Evolutionary conservation across 1,139 yeast species (phyloP).

Genomic region (Suhomyces coccinellae): DNA sequence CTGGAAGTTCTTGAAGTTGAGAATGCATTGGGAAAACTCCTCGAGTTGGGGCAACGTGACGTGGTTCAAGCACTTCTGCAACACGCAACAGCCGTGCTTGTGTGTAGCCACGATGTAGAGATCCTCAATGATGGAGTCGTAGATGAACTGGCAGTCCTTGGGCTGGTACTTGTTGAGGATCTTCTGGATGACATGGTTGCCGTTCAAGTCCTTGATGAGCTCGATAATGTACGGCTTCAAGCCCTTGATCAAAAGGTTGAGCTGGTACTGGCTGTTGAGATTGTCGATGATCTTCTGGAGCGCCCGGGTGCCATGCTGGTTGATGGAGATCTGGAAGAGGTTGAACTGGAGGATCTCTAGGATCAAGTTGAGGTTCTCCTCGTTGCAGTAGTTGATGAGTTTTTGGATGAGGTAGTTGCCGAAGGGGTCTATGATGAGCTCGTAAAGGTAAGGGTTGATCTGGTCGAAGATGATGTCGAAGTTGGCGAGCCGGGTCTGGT

Average conservation of each 20-base stretch:
- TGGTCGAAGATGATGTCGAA: conserved; percentile 45
- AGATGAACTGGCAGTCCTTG: conserved; percentile 44
- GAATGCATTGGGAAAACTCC: conserved; percentile 38
- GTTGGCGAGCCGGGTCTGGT: conserved; percentile 34
- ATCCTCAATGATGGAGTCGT: conserved; percentile 40
- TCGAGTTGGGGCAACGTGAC: conserved; percentile 40
- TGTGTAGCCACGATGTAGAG: conserved; percentile 47
- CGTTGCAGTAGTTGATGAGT: conserved; percentile 36
- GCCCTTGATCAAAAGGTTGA: conserved; percentile 49
- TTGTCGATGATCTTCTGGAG: conserved; percentile 47
- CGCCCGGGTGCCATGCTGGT: conserved; percentile 49
- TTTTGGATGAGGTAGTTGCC: conserved; percentile 31
- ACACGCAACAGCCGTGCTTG: conserved; percentile 52
- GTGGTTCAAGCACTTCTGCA: conserved; percentile 49
- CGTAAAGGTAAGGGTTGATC: conserved; percentile 41
- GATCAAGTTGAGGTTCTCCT: conserved; percentile 38
- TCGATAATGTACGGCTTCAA: conserved; percentile 52
- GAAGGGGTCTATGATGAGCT: conserved; percentile 44
- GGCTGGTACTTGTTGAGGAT: conserved; percentile 43
- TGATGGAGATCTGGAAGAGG: conserved; percentile 47
- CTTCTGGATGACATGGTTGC: conserved; percentile 51
- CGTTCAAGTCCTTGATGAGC: conserved; percentile 47
- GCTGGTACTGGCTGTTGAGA: conserved; percentile 38
- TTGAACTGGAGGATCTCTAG: conserved; percentile 42
- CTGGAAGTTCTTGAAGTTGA: conserved; percentile 35